Percentiles rank a stretch among this genome's conserved stretches.
These are phyloP conservation scores for Lipomyces lipofer DNA, from an alignment of 805 yeast species.

Conservation along the genomic window DNA sequence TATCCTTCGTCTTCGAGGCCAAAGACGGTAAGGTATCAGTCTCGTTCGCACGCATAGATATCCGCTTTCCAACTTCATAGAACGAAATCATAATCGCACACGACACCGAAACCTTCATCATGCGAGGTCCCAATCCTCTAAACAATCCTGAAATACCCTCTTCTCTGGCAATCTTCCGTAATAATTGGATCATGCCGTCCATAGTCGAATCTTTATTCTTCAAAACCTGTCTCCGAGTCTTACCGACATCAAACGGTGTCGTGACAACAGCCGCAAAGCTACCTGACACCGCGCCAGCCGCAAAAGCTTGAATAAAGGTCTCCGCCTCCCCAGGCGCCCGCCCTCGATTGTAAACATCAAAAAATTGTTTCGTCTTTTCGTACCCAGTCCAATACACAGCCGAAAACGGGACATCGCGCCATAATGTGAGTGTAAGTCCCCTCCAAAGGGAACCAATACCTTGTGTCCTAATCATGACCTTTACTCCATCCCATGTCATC, in stretches of 20 bases:
- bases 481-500: constrained; percentile 54
- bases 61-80: constrained; percentile 81
- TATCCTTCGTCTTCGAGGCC: neutral
- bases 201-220: constrained; percentile 28
- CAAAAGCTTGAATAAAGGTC: constrained; percentile 48
- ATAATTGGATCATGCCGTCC: constrained; percentile 62
- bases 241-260: constrained; percentile 96
- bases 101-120: constrained; percentile 90
- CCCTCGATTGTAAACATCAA: constrained; percentile 4
- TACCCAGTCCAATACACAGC: constrained; percentile 78
- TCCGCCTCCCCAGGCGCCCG: constrained; percentile 28
- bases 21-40: neutral
- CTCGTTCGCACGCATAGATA: constrained; percentile 34
- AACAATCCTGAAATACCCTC: constrained; percentile 88
- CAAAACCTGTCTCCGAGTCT: constrained; percentile 78
- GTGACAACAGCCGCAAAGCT: constrained; percentile 81
- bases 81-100: constrained; percentile 98
- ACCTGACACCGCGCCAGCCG: constrained; percentile 84
- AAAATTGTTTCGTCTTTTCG: constrained; percentile 23
- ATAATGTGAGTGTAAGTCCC: constrained; percentile 82
- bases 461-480: constrained; percentile 49
- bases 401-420: constrained; percentile 97
- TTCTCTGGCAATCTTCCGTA: constrained; percentile 58
- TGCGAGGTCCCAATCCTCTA: constrained; percentile 82
- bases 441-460: constrained; percentile 74